Base-by-base conservation (phyloP, 2,329 filamentous ascomycete genomes). In the Pyrenophora tritici-repentis region DNA sequence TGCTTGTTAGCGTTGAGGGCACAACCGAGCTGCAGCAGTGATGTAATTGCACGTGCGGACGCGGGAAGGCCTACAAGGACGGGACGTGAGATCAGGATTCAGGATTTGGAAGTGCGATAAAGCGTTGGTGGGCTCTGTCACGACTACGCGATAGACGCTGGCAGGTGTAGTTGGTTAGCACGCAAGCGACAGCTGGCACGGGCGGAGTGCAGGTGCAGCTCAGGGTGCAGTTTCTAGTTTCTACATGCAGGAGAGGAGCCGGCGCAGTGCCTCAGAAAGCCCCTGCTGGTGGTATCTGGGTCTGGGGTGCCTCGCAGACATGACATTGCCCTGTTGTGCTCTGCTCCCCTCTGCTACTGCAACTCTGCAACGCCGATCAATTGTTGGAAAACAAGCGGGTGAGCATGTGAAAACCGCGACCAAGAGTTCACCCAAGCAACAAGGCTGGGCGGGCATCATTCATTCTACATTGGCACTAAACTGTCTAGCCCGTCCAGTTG, bases 21-120 rank as follows among this genome's bases (percentile, higher is more conserved):
- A 51, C 62, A 59, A 49, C 55, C 50, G 56, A 59, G 62, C 56
- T 61, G 48, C 47, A 47, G 42, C 46, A 43, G 55, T 65, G 63
- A 66, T 65, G 63, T 66, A 64, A 65, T 63, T 49, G 61, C 63
- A 65, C 63, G 61, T 65, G 63, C 61, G 22, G 50, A 56, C 54
- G 60, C 58, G 60, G 63, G 56, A 58, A 45, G 46, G 48, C 22
- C 33, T 24, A 18, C 42, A 16, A 32, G 34, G 34, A 29, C 22
- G 46, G 47, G 26, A 37, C 33, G 32, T 22, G 22, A 37, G 20
- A 38, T 24, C 46, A 43, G 57, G 45, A 59, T 29, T 44, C 59
- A 56, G 41, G 58, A 52, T 47, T 56, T 50, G 33, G 16, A 17
- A 22, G 22, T 34, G 53, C 50, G 45, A 42, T 32, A 34, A 18